Conservation (phyloP, 768 basidiomycete genomes). For the Leccinum obscurum region DNA sequence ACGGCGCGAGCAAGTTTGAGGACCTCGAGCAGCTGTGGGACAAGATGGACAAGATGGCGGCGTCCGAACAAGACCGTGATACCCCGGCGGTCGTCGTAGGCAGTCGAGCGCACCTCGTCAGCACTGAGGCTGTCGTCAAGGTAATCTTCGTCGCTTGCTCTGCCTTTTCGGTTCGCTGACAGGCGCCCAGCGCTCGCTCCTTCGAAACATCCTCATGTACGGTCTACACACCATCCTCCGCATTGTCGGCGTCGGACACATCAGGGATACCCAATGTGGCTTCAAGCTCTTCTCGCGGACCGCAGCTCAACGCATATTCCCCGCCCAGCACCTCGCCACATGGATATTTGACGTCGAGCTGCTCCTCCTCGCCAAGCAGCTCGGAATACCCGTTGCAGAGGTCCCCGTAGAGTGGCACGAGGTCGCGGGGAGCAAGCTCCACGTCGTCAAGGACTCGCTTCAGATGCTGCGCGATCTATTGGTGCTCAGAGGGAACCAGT, state of each 20-base stretch:
- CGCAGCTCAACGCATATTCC: slow-evolving; percentile 83
- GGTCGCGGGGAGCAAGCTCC: slow-evolving; percentile 89
- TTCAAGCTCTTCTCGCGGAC: slow-evolving; percentile 93
- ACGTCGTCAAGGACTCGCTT: slow-evolving; percentile 78
- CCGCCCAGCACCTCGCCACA: slow-evolving; percentile 79
- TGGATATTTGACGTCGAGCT: slow-evolving; percentile 99
- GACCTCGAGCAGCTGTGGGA: slow-evolving; percentile 81
- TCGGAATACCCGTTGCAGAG: slow-evolving; percentile 77
- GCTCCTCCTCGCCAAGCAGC: slow-evolving; percentile 77
- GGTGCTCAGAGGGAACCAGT: slow-evolving; percentile 79
- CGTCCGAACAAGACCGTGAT: slow-evolving; percentile 32
- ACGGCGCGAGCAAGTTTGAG: slow-evolving; percentile 86
- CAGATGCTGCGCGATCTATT: slow-evolving; percentile 90
- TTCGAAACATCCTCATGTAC: slow-evolving; percentile 94
- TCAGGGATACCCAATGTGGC: slow-evolving; percentile 94
- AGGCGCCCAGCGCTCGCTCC: slow-evolving; percentile 65
- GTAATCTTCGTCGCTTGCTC: slow-evolving; percentile 35
- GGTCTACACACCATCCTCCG: slow-evolving; percentile 87
- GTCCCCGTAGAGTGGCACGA: slow-evolving; percentile 94
- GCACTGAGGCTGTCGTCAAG: slow-evolving; percentile 91
- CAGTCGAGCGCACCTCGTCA: slow-evolving; percentile 89
- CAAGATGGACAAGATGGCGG: slow-evolving; percentile 62
- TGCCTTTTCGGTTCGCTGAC: background rate
- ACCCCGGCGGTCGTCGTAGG: slow-evolving; percentile 74
- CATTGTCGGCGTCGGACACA: slow-evolving; percentile 85